A percentile compares a stretch with the other conserved stretches of the same genome.
Evolutionary conservation across 768 basidiomycete genomes (phyloP).

Genomic region (Obba rivulosa): DNA sequence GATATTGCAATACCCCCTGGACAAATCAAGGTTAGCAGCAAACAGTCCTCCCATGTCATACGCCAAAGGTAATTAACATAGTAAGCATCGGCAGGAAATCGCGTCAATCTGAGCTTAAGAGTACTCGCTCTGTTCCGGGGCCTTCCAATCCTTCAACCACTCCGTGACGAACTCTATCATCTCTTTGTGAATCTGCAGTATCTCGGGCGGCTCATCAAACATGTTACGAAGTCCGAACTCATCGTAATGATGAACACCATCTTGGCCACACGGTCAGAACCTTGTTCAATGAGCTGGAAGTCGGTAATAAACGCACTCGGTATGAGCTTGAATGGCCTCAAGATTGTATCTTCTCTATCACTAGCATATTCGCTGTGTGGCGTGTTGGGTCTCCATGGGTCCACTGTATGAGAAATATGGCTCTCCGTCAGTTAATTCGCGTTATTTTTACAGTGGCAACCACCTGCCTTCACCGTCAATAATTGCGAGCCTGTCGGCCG

Average conservation of each 20-base stretch:
- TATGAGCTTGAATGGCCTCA: conserved; percentile 83
- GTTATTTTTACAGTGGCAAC: not conserved
- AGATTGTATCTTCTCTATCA: conserved; percentile 62
- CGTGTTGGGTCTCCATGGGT: conserved; percentile 88
- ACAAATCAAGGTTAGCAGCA: not conserved
- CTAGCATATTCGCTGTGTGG: conserved; percentile 73
- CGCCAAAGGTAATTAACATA: too few species aligned
- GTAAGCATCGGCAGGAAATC: too few species aligned
- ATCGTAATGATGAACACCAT: conserved; percentile 70
- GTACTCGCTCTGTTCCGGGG: conserved; percentile 1
- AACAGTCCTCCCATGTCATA: not conserved
- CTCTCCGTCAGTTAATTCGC: not conserved
- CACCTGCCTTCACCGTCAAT: conserved; percentile 75
- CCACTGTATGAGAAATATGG: conserved; percentile 40
- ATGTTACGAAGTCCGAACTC: conserved; percentile 69
- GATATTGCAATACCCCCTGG: too few species aligned
- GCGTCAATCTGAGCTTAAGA: not conserved
- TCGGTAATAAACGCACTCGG: conserved; percentile 46
- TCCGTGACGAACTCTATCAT: conserved; percentile 72
- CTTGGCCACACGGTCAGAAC: conserved; percentile 27
- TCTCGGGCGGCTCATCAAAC: conserved; percentile 66
- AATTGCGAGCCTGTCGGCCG: conserved; percentile 76
- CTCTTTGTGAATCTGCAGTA: conserved; percentile 74
- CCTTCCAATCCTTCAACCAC: conserved; percentile 55
- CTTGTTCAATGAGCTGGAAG: not conserved